Conservation (phyloP, 805 yeast species). For the Lachancea fermentati region DNA sequence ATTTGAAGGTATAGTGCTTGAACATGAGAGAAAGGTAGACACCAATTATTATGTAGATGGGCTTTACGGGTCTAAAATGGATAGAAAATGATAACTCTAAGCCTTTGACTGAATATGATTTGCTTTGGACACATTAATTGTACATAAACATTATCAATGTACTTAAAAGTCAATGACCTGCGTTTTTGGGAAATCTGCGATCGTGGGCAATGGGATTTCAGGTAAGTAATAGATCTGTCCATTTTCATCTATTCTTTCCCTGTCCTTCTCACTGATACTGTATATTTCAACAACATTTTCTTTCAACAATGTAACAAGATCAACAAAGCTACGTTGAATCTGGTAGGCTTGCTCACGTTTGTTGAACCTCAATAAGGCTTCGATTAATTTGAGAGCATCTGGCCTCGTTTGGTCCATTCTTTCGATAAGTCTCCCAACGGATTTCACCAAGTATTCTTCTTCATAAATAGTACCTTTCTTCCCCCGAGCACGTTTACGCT, state of each 20-base stretch:
- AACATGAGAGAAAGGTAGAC: slow-evolving; percentile 32
- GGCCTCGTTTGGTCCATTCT: slow-evolving; percentile 67
- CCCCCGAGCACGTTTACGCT: slow-evolving; percentile 92
- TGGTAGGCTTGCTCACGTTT: slow-evolving; percentile 78
- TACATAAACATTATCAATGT: slow-evolving; percentile 1
- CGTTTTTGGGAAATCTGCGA: slow-evolving; percentile 56
- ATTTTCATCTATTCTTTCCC: slow-evolving; percentile 84
- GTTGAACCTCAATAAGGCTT: slow-evolving; percentile 65
- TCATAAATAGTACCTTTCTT: slow-evolving; percentile 97
- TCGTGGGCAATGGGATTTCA: slow-evolving; percentile 66
- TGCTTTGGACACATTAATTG: too few relatives aligned
- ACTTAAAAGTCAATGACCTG: slow-evolving; percentile 52
- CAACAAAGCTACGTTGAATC: slow-evolving; percentile 62
- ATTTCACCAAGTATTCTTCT: slow-evolving; percentile 86
- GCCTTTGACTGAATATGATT: too few relatives aligned
- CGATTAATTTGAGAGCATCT: slow-evolving; percentile 70
- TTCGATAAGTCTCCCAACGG: slow-evolving; percentile 82
- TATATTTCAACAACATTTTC: slow-evolving; percentile 73
- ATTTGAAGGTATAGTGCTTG: slow-evolving; percentile 58
- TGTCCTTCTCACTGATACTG: slow-evolving; percentile 72
- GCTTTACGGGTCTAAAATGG: slow-evolving; percentile 17
- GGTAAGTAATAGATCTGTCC: slow-evolving; percentile 77
- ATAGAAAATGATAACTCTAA: neutral
- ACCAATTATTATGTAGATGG: slow-evolving; percentile 33
- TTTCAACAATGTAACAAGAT: slow-evolving; percentile 48